Base-by-base conservation (phyloP, 495 filamentous ascomycete genomes). In the Talaromyces proteolyticus region DNA sequence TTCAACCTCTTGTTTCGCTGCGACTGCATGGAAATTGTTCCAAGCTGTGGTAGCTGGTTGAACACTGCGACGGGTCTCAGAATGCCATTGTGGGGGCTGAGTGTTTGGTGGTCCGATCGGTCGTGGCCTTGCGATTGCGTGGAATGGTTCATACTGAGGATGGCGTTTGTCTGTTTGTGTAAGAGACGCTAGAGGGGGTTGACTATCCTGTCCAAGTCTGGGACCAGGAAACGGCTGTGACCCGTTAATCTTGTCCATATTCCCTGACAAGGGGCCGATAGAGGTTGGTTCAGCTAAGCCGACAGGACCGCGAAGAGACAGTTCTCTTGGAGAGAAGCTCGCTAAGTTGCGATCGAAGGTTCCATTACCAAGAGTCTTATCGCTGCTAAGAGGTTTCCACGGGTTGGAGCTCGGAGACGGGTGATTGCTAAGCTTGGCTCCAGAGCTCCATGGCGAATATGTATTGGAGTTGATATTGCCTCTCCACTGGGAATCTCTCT, bases 301-400 rank as follows among this genome's bases (percentile, higher is more conserved):
- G 19, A 72, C 55, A 52, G 64, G 65, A 37, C 56, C 67, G 49
- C 69, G 70, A 40, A 68, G 60, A 59, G 63, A 57, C 39, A 65
- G 49, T 44, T 73, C 76, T 25, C 61, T 61, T 12, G 62, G 51
- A 24, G 67, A 52, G 25, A 78, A 69, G 6, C 70, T 66, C 8
- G 75, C 72, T 17, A 89, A 66, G 47, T 79, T 74, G 42, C 80
- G 76, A 42, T 82, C 80, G 57, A 91, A 91, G 3, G 86, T 86
- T n/a, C 87, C 87, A 56, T 91, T 91, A 2, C 87, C 87, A 19
- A 91, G 72, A 18, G 78, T 80, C 49, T 80, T 79, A 55, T 87
- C 80, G 57, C 78, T 85, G 42, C 75, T 81, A 6, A 86, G 75
- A n/a, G 84, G 80, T 26, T 85, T 87, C 87, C 88, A 91, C 5